Evolutionary conservation across 257 asterid species (phyloP).

Genomic region (Solanum pinnatisectum): DNA sequence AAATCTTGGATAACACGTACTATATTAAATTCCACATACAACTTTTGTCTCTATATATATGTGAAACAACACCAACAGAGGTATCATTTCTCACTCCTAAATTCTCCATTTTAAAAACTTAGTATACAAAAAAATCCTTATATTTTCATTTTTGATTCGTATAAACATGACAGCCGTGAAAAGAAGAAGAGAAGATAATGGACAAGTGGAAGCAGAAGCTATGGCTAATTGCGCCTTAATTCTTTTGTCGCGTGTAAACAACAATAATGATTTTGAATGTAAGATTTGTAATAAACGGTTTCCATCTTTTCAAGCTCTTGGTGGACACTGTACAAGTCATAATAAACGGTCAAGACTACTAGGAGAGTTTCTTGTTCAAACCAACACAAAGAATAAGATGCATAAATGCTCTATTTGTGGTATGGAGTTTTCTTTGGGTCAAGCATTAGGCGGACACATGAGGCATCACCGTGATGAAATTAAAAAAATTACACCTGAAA

Average conservation of each 20-base stretch:
- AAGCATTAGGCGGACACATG: slow-evolving; percentile 3
- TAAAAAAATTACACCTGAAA: neutral
- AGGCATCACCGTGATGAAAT: neutral
- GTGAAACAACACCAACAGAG: neutral
- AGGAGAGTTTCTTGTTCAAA: neutral
- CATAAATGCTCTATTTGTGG: neutral
- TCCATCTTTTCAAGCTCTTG: neutral
- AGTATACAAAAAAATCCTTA: no score
- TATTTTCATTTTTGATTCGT: neutral
- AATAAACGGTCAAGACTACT: neutral
- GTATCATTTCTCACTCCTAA: neutral
- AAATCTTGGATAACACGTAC: neutral
- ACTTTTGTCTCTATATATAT: neutral
- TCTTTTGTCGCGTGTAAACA: neutral
- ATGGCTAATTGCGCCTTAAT: neutral
- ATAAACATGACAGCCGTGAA: neutral
- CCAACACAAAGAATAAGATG: neutral
- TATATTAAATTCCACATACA: neutral
- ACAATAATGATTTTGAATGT: neutral
- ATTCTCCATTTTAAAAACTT: neutral
- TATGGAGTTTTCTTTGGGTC: neutral
- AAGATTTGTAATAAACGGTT: neutral
- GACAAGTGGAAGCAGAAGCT: neutral
- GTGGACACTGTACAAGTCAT: slow-evolving; percentile 9
- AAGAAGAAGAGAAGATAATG: neutral